A percentile compares a stretch with the other conserved stretches of the same genome.
Evolutionary conservation across 495 filamentous ascomycete genomes (phyloP).

Genomic region (Daldinia childiae): DNA sequence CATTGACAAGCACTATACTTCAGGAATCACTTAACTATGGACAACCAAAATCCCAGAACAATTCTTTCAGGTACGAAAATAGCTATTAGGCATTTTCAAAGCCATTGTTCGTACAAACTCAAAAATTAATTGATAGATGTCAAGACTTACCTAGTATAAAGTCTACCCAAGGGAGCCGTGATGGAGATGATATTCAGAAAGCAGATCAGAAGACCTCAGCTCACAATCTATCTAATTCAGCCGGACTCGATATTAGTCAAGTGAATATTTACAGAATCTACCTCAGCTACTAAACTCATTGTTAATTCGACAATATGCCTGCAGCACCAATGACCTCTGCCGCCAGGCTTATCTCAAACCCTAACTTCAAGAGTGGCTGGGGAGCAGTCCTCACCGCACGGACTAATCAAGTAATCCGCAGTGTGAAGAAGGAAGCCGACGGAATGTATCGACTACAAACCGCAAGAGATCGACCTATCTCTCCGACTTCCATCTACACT

Average conservation of each 20-base stretch:
- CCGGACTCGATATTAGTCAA: slow-evolving; percentile 4
- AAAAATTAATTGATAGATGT: not conserved
- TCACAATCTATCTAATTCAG: not conserved
- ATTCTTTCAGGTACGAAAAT: not conserved
- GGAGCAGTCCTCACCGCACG: slow-evolving; percentile 22
- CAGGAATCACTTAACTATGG: not conserved
- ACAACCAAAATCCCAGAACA: not conserved
- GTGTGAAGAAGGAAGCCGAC: slow-evolving; percentile 17
- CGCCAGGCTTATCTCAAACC: slow-evolving; percentile 30
- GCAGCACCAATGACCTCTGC: slow-evolving; percentile 29
- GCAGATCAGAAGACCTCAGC: not conserved
- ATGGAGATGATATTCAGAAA: not conserved
- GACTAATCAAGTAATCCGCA: slow-evolving; percentile 17
- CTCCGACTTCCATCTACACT: slow-evolving; percentile 11
- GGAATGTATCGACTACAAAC: slow-evolving; percentile 40
- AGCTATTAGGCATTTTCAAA: not conserved
- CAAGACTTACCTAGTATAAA: not conserved
- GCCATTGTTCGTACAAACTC: not conserved
- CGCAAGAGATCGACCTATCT: slow-evolving; percentile 11
- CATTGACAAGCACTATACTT: not conserved
- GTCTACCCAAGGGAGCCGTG: not conserved
- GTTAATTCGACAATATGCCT: slow-evolving; percentile 18
- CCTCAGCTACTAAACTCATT: not conserved
- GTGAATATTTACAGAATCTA: not conserved
- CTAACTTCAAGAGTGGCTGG: slow-evolving; percentile 40